Conservation (phyloP, 2,329 filamentous ascomycete genomes). For the Penicillium crustosum region DNA sequence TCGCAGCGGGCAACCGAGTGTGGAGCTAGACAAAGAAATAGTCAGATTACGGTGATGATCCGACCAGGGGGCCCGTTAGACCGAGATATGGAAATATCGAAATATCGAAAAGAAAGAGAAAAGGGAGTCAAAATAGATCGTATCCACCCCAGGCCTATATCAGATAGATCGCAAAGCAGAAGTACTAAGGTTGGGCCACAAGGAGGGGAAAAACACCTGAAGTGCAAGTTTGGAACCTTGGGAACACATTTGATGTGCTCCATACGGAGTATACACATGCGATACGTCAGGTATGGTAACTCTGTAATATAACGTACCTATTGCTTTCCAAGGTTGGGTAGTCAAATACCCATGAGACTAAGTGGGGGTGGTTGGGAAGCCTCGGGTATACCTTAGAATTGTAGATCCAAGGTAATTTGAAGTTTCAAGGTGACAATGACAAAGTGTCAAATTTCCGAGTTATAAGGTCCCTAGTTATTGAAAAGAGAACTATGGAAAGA, state of each 20-base stretch:
- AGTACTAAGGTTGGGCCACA: constrained; percentile 13
- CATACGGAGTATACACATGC: background rate
- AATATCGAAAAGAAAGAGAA: constrained; percentile 5
- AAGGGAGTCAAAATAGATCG: background rate
- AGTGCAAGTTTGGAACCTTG: background rate
- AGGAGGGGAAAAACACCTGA: constrained; percentile 10
- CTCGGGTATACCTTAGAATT: background rate
- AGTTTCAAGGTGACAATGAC: background rate
- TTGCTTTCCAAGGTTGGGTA: background rate
- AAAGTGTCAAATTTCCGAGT: background rate
- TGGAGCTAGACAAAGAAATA: constrained; percentile 25
- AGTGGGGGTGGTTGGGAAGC: background rate
- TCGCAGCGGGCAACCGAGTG: constrained; percentile 7
- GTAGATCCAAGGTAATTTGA: background rate
- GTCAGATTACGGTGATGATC: constrained; percentile 18
- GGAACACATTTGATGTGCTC: background rate
- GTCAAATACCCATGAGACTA: background rate
- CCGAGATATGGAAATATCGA: constrained; percentile 3
- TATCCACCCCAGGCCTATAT: constrained; percentile 12
- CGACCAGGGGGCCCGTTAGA: constrained; percentile 11
- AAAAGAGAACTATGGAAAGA: background rate
- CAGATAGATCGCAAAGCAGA: constrained; percentile 23
- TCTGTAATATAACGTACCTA: background rate
- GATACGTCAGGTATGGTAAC: background rate
- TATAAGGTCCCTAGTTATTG: background rate